Percentiles rank a stretch among this genome's conserved stretches.
phyloP scores from a whole-genome alignment of 31 red algal species.

The Endocladia muricata region DNA sequence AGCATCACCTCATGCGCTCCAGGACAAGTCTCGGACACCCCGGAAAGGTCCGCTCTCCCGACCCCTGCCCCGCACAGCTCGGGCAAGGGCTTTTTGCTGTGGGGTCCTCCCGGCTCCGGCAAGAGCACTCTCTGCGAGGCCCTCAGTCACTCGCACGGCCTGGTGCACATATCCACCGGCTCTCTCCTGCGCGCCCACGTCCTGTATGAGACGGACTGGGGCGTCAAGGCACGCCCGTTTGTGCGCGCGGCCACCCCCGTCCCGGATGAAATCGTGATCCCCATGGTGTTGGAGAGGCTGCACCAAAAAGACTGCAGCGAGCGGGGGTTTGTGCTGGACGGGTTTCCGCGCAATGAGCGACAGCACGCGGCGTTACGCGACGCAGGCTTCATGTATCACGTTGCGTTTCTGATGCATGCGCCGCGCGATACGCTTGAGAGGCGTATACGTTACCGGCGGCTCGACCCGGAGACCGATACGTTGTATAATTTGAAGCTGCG shows the following conservation, averaged over 20 bases:
- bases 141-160: conserved; percentile 47
- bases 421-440: conserved; percentile 49
- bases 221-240: conserved; percentile 43
- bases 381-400: conserved; percentile 39
- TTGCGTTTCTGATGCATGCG: conserved; percentile 73
- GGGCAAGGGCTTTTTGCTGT: conserved; percentile 60
- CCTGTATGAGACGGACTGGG: conserved; percentile 66
- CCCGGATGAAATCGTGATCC: conserved; percentile 86
- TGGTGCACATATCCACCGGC: conserved; percentile 84
- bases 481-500: conserved; percentile 71
- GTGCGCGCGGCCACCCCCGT: conserved; percentile 36
- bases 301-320: conserved; percentile 56
- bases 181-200: conserved; percentile 81
- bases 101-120: conserved; percentile 87
- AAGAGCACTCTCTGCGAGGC: conserved; percentile 76
- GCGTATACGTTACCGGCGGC: conserved; percentile 57
- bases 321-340: conserved; percentile 75
- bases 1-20: neutral
- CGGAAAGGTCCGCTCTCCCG: too few species aligned
- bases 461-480: conserved; percentile 70
- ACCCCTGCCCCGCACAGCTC: too few species aligned
- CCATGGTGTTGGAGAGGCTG: conserved; percentile 70
- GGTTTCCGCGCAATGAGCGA: conserved; percentile 68
- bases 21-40: neutral
- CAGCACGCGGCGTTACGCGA: conserved; percentile 50